phyloP scores from a whole-genome alignment of 1,139 yeast genomes.

The Saccharomyces hybrid region DNA sequence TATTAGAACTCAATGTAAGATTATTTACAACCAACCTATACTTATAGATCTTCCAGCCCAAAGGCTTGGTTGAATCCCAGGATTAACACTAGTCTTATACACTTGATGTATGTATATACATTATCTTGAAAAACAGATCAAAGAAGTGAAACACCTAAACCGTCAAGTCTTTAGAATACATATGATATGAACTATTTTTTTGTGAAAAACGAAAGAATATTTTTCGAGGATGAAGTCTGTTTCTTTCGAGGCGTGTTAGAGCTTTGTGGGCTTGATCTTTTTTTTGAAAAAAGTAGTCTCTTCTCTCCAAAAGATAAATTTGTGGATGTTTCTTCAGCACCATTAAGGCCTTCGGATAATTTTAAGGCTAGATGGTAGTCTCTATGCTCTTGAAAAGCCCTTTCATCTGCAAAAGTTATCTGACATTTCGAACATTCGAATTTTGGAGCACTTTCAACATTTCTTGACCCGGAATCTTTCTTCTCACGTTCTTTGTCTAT shows the following conservation, averaged over 20 bases:
- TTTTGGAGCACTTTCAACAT: background rate
- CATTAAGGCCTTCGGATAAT: constrained; percentile 29
- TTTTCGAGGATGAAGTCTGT: background rate
- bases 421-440: constrained; percentile 20
- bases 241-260: background rate
- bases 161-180: background rate
- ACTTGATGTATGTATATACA: background rate
- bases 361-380: constrained; percentile 29
- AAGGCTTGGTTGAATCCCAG: no score
- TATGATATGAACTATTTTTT: background rate
- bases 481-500: background rate
- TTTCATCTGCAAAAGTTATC: constrained; percentile 10
- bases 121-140: no score
- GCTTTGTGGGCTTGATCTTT: background rate
- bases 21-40: no score
- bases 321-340: constrained; percentile 19
- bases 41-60: no score
- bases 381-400: constrained; percentile 24
- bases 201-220: constrained; percentile 3
- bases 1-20: no score
- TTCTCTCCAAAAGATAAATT: constrained; percentile 27
- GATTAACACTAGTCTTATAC: no score
- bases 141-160: background rate
- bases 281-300: constrained; percentile 18
- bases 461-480: background rate